A percentile compares a stretch with the other conserved stretches of the same genome.
phyloP scores from a whole-genome alignment of 352 stramenopile species.

The Ophiocytium majus region DNA sequence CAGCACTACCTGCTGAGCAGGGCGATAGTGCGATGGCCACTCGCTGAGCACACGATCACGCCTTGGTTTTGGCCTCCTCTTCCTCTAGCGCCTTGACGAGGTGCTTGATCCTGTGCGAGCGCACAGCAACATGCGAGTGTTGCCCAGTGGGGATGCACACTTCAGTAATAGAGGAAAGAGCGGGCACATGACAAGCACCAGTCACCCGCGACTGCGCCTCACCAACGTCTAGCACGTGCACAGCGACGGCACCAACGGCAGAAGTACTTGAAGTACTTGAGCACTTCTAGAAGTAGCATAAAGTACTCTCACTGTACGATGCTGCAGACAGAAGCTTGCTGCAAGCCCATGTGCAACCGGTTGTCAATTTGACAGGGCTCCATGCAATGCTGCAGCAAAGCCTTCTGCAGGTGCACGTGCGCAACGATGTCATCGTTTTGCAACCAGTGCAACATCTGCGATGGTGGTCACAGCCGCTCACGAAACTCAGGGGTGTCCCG shows the following conservation, averaged over 20 bases:
- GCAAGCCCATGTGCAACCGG: background rate
- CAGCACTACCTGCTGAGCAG: no score
- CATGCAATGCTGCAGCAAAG: no score
- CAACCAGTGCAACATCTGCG: no score
- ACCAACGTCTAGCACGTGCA: background rate
- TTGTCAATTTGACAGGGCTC: background rate
- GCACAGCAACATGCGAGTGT: background rate
- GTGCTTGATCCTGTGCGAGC: background rate
- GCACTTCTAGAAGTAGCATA: no score
- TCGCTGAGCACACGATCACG: no score
- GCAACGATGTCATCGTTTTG: no score
- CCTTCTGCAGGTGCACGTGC: no score
- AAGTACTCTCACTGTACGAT: no score
- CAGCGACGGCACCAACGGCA: background rate
- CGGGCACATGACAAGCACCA: background rate
- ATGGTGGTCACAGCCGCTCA: no score
- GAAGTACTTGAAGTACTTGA: background rate
- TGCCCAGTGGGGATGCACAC: background rate
- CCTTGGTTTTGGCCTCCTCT: background rate
- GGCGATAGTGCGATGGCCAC: no score
- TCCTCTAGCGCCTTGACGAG: background rate
- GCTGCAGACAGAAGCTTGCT: background rate
- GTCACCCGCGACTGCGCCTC: background rate
- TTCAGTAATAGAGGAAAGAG: background rate
- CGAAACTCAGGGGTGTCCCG: no score